Evolutionary conservation across 2,329 filamentous ascomycete species (phyloP), one percentile per base, ranked within the genome.

Genomic region (Teratosphaeria zuluensis): DNA sequence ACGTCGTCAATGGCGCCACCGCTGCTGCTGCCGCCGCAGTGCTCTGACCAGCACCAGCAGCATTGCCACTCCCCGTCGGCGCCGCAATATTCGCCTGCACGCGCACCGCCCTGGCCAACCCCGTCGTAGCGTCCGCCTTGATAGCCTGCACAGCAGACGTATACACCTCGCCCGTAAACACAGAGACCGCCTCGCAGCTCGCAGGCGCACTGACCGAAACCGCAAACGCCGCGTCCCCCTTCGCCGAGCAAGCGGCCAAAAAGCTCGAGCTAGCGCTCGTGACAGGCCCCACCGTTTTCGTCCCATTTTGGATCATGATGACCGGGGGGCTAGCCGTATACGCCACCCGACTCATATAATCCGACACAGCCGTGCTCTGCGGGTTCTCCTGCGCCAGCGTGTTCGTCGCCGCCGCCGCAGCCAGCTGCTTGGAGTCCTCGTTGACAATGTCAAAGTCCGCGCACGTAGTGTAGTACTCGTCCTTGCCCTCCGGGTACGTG

Each of bases 391-490:
- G 76, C 14, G 58, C 70, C 46, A 74, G 65, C 46, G 61, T 64
- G 59, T 69, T 64, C 52, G 62, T 62, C 2, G 63, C 56, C 12
- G 62, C 48, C 12, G 58, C 58, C 8, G 57, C 59, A 7, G 57
- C 56, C 24, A 64, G 57, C 9, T 61, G 57, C 12, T 58, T 58
- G 19, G 59, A 54, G 21, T 56, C 56, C 52, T 61, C 53, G 78
- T 77, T 61, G 63, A 77, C 74, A 48, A 82, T 71, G 46, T 79
- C 75, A 54, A 85, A 73, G 68, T 84, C 80, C 62, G 77, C 80
- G 64, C 83, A 85, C 21, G 79, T 79, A 4, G 80, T 84, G 70
- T 85, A 85, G 65, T 78, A 82, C 69, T 85, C 80, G 62, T 80
- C 77, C 62, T 80, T 80, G 62, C 74, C 75, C 9, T 81, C 64